Evolutionary conservation across 2,329 filamentous ascomycete species (phyloP), one percentile per base, ranked within the genome.

Genomic region (Volutella citrinella): DNA sequence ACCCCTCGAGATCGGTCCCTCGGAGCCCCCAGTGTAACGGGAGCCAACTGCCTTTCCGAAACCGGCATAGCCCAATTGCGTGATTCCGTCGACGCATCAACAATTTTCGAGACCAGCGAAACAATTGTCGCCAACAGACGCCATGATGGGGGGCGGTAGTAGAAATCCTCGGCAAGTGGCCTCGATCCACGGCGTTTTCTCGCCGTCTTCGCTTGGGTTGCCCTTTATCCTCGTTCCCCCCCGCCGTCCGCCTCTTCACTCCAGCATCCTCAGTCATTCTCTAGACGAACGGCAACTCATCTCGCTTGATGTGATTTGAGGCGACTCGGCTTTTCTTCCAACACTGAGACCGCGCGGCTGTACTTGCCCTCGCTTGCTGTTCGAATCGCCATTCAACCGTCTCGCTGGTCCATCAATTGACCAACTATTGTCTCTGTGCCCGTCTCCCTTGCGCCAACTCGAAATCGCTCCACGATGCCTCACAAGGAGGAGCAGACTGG

Each of bases 11-110:
- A n/a, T n/a, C n/a, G n/a, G n/a, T n/a, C n/a, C n/a, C n/a, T n/a
- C n/a, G n/a, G n/a, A n/a, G n/a, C n/a, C n/a, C n/a, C n/a, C n/a
- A n/a, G n/a, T n/a, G n/a, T n/a, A n/a, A n/a, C 46, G 45, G 41
- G 42, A 52, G 46, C 36, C 27, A 43, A 19, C 27, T 48, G 47
- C 56, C 56, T 60, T 47, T 40, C 60, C 56, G 15, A 38, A 53
- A 48, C 32, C 25, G 51, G 59, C 27, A 40, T 56, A 55, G 52
- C 26, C 29, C 44, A 57, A 64, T 64, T 64, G 61, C 61, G 61
- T 64, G 61, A 64, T 64, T 63, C 51, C 46, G 32, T 54, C 45
- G 40, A 52, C 46, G 37, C 52, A 61, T 63, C 59, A 54, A 59
- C 57, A 61, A 62, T 58, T 60, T 49, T 40, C 45, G 48, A 46